Percentiles rank a stretch among this genome's conserved stretches.
phyloP scores from a whole-genome alignment of 306 rosid genomes.

The Myrica gale region DNA sequence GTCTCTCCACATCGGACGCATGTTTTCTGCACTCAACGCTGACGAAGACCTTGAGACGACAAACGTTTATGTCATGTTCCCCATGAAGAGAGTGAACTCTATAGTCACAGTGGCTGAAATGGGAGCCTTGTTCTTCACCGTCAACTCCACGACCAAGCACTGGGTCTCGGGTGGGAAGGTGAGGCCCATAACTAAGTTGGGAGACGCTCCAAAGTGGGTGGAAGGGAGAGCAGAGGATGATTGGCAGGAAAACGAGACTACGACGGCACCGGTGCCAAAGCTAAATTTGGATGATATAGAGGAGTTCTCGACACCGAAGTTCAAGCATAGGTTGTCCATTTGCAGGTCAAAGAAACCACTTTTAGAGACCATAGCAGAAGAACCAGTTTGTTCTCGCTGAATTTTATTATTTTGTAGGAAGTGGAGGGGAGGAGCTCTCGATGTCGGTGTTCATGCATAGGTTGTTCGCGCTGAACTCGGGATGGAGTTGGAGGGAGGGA shows the following conservation, averaged over 20 bases:
- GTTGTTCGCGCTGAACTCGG: too few relatives aligned
- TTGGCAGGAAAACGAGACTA: conserved; percentile 2
- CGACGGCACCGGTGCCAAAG: conserved; percentile 16
- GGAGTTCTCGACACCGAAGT: conserved; percentile 53
- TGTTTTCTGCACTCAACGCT: conserved; percentile 61
- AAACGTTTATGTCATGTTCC: conserved; percentile 58
- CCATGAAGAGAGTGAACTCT: conserved; percentile 72
- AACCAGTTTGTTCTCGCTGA: conserved; percentile 41
- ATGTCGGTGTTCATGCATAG: too few relatives aligned
- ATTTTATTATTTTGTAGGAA: neutral
- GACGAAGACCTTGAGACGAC: conserved; percentile 73
- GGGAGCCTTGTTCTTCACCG: conserved; percentile 56
- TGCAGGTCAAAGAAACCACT: conserved; percentile 77
- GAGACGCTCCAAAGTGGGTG: neutral
- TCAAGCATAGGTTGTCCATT: conserved; percentile 58
- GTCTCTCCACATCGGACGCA: conserved; percentile 48
- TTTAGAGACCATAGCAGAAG: conserved; percentile 79
- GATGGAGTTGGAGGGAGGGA: too few relatives aligned
- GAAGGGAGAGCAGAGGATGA: neutral
- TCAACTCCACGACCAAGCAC: conserved; percentile 31
- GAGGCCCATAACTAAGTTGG: conserved; percentile 30
- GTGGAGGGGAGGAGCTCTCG: too few relatives aligned
- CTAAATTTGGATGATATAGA: conserved; percentile 61
- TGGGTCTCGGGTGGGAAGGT: conserved; percentile 33
- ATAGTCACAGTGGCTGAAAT: conserved; percentile 57